A percentile compares a stretch with the other conserved stretches of the same genome.
Evolutionary conservation across 106 monocot species (phyloP).

Genomic region (Posidonia australis): DNA sequence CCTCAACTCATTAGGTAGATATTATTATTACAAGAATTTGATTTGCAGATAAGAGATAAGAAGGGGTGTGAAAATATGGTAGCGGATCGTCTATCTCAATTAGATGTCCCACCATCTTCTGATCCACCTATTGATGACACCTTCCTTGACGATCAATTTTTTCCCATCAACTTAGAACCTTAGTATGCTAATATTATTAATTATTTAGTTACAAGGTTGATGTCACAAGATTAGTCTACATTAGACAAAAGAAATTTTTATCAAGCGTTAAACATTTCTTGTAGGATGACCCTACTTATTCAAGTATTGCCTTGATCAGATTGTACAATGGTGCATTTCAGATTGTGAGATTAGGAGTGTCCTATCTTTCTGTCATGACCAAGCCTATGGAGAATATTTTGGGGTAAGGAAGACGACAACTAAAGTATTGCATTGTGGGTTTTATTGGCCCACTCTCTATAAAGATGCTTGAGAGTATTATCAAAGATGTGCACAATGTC

Average conservation of each 20-base stretch:
- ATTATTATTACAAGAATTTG: background rate
- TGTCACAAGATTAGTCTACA: background rate
- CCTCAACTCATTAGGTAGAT: background rate
- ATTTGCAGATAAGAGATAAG: background rate
- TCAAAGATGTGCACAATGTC: background rate
- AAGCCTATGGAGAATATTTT: conserved; percentile 2
- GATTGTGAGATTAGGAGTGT: background rate
- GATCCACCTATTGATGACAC: background rate
- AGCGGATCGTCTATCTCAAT: background rate
- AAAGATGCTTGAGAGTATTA: background rate
- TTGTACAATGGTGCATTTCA: background rate
- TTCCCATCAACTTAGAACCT: background rate
- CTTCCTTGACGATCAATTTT: background rate
- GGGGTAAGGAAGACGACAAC: background rate
- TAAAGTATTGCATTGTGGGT: conserved; percentile 6
- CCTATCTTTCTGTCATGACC: background rate
- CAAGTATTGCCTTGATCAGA: background rate
- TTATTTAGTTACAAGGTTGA: background rate
- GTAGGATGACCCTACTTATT: conserved; percentile 4
- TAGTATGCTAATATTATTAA: conserved; percentile 2
- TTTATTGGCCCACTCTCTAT: background rate
- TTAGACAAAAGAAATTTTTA: background rate
- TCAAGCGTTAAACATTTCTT: background rate
- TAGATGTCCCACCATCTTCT: background rate
- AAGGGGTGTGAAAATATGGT: background rate